A percentile compares a stretch with the other conserved stretches of the same genome.
These are phyloP conservation scores for Tilletia horrida DNA, from an alignment of 1,284 basidiomycete genomes.

Conservation along the genomic window DNA sequence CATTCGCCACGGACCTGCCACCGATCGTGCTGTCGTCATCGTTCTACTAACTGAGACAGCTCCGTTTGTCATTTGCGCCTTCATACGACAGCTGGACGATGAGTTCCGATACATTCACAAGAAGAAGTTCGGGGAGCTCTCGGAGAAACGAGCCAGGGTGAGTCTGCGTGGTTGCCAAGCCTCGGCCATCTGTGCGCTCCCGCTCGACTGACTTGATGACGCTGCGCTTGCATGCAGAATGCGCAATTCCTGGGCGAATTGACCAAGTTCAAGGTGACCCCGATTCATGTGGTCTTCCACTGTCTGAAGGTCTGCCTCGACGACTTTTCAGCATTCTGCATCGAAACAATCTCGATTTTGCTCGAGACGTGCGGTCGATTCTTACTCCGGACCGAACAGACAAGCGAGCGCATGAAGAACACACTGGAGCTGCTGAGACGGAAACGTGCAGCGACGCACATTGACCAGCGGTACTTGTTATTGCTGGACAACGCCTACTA, in stretches of 20 bases:
- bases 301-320: slow-evolving; percentile 95
- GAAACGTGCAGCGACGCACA: slow-evolving; percentile 85
- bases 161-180: not conserved
- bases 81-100: slow-evolving; percentile 72
- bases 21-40: too few species aligned
- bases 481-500: slow-evolving; percentile 98
- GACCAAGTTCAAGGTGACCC: slow-evolving; percentile 92
- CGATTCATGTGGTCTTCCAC: slow-evolving; percentile 85
- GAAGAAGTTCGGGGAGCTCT: slow-evolving; percentile 85
- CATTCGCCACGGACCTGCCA: too few species aligned
- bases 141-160: slow-evolving; percentile 72
- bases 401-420: slow-evolving; percentile 66
- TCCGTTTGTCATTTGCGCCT: too few species aligned
- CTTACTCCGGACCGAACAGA: slow-evolving; percentile 80
- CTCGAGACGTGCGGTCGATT: slow-evolving; percentile 93
- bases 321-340: slow-evolving; percentile 84
- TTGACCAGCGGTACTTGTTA: slow-evolving; percentile 83
- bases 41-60: too few species aligned
- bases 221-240: slow-evolving; percentile 62
- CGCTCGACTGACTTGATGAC: slow-evolving; percentile 53
- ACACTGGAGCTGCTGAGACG: slow-evolving; percentile 89
- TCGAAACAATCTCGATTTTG: slow-evolving; percentile 87
- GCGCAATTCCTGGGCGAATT: slow-evolving; percentile 82
- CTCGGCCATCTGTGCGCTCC: not conserved
- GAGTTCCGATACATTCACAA: slow-evolving; percentile 94